phyloP scores from a whole-genome alignment of 2,329 filamentous ascomycete genomes.

The Gnomoniopsis smithogilvyi region DNA sequence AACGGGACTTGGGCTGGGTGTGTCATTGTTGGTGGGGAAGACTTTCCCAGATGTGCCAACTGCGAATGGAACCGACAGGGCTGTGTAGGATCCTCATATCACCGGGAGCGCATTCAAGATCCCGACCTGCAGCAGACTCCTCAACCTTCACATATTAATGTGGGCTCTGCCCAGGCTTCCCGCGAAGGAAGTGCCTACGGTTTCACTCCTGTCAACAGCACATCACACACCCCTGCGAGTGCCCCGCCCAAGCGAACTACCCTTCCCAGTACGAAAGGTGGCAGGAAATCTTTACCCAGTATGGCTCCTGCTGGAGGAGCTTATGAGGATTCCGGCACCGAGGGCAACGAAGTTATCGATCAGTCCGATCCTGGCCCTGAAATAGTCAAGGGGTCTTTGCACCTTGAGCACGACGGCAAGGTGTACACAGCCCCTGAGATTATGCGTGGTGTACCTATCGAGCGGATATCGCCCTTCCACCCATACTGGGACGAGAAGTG shows the following conservation, averaged over 20 bases:
- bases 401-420: slow-evolving; percentile 45
- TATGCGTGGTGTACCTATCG: slow-evolving; percentile 50
- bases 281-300: slow-evolving; percentile 13
- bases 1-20: slow-evolving; percentile 44
- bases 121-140: slow-evolving; percentile 3
- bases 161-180: neutral
- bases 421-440: slow-evolving; percentile 49
- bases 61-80: slow-evolving; percentile 45
- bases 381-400: slow-evolving; percentile 44
- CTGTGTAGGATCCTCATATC: slow-evolving; percentile 16
- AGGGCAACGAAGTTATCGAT: slow-evolving; percentile 6
- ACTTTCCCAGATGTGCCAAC: slow-evolving; percentile 47
- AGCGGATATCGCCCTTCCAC: slow-evolving; percentile 46
- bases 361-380: slow-evolving; percentile 26
- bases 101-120: slow-evolving; percentile 10
- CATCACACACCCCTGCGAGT: neutral
- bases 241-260: slow-evolving; percentile 11
- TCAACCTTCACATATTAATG: slow-evolving; percentile 1
- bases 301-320: slow-evolving; percentile 4
- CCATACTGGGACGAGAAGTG: slow-evolving; percentile 56
- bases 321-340: slow-evolving; percentile 11
- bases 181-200: slow-evolving; percentile 15
- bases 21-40: slow-evolving; percentile 37
- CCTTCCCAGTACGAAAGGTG: slow-evolving; percentile 13
- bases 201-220: slow-evolving; percentile 23